phyloP scores from a whole-genome alignment of 345 rosid genomes.

The Gossypium herbaceum region DNA sequence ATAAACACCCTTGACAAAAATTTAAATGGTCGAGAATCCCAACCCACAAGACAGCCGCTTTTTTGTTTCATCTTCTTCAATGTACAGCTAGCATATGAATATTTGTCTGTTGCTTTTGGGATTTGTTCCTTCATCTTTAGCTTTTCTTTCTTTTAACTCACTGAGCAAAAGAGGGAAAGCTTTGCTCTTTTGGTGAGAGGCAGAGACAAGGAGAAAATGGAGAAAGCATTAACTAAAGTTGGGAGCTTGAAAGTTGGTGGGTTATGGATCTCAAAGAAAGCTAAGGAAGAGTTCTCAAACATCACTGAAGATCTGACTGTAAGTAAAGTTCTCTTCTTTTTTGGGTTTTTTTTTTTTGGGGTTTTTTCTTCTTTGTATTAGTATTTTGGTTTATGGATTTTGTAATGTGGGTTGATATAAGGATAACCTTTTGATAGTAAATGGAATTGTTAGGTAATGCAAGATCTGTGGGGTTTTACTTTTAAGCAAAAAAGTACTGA shows the following conservation, averaged over 20 bases:
- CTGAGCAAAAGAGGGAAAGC: constrained; percentile 3
- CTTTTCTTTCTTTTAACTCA: background rate
- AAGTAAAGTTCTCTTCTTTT: constrained; percentile 12
- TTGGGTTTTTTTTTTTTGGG: background rate
- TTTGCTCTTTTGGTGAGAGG: constrained; percentile 3
- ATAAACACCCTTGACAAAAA: constrained; percentile 3
- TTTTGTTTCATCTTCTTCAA: background rate
- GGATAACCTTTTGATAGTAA: constrained; percentile 13
- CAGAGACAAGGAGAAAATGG: constrained; percentile 42
- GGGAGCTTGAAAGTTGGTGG: constrained; percentile 78
- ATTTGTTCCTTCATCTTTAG: constrained; percentile 1
- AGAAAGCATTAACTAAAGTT: constrained; percentile 85
- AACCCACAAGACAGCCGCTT: background rate
- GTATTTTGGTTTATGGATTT: constrained; percentile 4
- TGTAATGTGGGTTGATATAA: constrained; percentile 32
- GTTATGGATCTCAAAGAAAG: constrained; percentile 91
- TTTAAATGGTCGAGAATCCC: constrained; percentile 7
- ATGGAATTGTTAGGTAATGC: constrained; percentile 17
- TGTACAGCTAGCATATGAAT: constrained; percentile 15
- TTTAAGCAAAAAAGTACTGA: background rate
- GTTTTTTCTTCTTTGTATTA: background rate
- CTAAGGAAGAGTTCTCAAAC: constrained; percentile 82
- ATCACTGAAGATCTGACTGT: constrained; percentile 80
- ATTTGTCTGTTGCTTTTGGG: constrained; percentile 21
- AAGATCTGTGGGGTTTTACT: constrained; percentile 26